These are phyloP conservation scores for Scedosporium minutisporum DNA, from an alignment of 2,329 filamentous ascomycete genomes.

Conservation along the genomic window DNA sequence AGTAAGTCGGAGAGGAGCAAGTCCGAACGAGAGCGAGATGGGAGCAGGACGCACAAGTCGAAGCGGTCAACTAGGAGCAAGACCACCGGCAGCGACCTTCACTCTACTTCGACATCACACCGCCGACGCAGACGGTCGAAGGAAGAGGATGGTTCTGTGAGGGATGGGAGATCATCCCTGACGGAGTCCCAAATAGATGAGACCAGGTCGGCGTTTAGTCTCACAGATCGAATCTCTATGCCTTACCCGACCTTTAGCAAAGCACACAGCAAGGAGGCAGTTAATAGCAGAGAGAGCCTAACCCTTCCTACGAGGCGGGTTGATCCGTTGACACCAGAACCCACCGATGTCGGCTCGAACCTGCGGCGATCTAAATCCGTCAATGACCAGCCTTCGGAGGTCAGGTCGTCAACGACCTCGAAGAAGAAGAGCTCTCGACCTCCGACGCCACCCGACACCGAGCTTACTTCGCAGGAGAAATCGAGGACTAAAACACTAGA, in stretches of 20 bases:
- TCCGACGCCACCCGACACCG: slow-evolving; percentile 56
- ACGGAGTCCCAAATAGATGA: slow-evolving; percentile 42
- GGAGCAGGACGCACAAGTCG: slow-evolving; percentile 3
- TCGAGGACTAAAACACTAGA: slow-evolving; percentile 26
- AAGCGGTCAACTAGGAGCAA: slow-evolving; percentile 4
- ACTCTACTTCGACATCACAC: slow-evolving; percentile 11
- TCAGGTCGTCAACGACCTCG: not conserved
- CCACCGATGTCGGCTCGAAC: slow-evolving; percentile 52
- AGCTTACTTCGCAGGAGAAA: slow-evolving; percentile 39
- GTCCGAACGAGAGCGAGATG: slow-evolving; percentile 2
- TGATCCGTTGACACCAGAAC: slow-evolving; percentile 57
- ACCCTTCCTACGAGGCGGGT: slow-evolving; percentile 17
- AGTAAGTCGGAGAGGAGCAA: slow-evolving; percentile 25
- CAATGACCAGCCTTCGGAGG: slow-evolving; percentile 23
- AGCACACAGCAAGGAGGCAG: slow-evolving; percentile 79
- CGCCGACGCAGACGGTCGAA: slow-evolving; percentile 21
- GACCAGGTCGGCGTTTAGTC: slow-evolving; percentile 24
- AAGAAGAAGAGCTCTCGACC: slow-evolving; percentile 34
- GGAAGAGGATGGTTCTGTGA: slow-evolving; percentile 21
- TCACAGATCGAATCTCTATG: slow-evolving; percentile 39
- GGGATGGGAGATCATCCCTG: slow-evolving; percentile 23
- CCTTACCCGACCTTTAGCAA: slow-evolving; percentile 83
- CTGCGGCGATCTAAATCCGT: slow-evolving; percentile 34
- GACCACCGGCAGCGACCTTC: slow-evolving; percentile 6
- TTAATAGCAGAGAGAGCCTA: slow-evolving; percentile 52